Percentiles rank a stretch among this genome's conserved stretches.
phyloP scores from a whole-genome alignment of 257 asterid species.

The Gynochthodes officinalis region DNA sequence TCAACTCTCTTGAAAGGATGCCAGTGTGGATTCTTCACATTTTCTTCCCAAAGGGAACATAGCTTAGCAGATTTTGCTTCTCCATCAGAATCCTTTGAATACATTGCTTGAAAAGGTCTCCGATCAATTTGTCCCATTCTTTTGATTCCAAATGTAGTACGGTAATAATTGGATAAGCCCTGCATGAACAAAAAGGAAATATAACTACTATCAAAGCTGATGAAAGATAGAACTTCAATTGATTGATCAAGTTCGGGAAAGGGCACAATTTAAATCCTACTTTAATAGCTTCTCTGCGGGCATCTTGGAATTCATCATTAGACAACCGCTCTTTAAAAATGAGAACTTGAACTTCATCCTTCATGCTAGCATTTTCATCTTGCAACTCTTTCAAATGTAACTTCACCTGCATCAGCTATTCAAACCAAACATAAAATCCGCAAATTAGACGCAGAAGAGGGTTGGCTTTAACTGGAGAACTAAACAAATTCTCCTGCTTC shows the following conservation, averaged over 20 bases:
- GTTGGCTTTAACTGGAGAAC: background rate
- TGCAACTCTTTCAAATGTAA: background rate
- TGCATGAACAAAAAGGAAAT: background rate
- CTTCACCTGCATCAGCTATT: slow-evolving; percentile 10
- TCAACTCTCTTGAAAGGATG: slow-evolving; percentile 9
- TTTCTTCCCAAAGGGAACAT: slow-evolving; percentile 4
- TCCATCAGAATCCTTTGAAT: background rate
- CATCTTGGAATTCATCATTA: slow-evolving; percentile 2
- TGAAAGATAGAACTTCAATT: background rate
- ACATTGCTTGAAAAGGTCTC: background rate
- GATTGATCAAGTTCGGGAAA: background rate
- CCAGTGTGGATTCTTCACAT: slow-evolving; percentile 1
- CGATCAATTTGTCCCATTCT: background rate
- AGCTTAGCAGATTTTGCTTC: slow-evolving; percentile 2
- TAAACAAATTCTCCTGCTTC: no score
- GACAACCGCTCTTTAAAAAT: background rate
- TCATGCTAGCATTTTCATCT: slow-evolving; percentile 1
- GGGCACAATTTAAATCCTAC: background rate
- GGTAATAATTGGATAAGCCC: background rate
- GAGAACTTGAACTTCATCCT: slow-evolving; percentile 3
- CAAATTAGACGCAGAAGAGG: background rate
- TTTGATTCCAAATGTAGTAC: background rate
- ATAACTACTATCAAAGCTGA: background rate
- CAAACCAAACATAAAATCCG: background rate
- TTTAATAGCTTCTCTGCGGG: background rate